These are phyloP conservation scores for Stephania cephalantha DNA, from an alignment of 164 flowering plant genomes.

Conservation along the genomic window DNA sequence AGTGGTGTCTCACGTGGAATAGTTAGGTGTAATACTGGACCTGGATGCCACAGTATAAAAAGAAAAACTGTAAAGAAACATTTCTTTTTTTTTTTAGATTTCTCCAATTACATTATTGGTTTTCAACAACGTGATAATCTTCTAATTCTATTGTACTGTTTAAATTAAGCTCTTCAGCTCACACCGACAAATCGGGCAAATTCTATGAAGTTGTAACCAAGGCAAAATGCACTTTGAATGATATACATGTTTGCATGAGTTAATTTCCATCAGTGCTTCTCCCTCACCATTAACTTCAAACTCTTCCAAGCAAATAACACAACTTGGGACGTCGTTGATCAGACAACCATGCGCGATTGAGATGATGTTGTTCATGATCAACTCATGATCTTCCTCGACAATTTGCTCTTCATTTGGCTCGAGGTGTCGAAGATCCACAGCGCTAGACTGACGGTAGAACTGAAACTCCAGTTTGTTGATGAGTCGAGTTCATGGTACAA, in stretches of 20 bases:
- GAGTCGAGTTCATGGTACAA: neutral
- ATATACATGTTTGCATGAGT: slow-evolving; percentile 51
- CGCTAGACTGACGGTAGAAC: neutral
- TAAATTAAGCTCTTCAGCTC: slow-evolving; percentile 27
- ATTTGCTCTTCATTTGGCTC: too few species aligned
- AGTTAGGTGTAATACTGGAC: too few species aligned
- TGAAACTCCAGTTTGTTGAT: neutral
- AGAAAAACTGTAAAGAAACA: too few species aligned
- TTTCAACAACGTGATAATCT: too few species aligned
- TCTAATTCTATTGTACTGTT: too few species aligned
- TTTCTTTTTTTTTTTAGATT: too few species aligned
- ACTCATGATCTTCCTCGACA: neutral
- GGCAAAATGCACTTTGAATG: slow-evolving; percentile 77
- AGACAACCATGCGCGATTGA: slow-evolving; percentile 44
- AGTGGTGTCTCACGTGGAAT: too few species aligned
- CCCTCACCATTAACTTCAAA: slow-evolving; percentile 53
- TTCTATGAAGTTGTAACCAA: slow-evolving; percentile 76
- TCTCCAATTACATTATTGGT: too few species aligned
- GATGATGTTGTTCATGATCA: slow-evolving; percentile 20
- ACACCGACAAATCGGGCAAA: slow-evolving; percentile 76
- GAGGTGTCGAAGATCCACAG: too few species aligned
- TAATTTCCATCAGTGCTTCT: slow-evolving; percentile 30
- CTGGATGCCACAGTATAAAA: too few species aligned
- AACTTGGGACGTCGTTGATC: slow-evolving; percentile 26
- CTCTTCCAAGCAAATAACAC: slow-evolving; percentile 82